Evolutionary conservation across 1,139 yeast genomes (phyloP).

Genomic region (Ogataea hybrid): DNA sequence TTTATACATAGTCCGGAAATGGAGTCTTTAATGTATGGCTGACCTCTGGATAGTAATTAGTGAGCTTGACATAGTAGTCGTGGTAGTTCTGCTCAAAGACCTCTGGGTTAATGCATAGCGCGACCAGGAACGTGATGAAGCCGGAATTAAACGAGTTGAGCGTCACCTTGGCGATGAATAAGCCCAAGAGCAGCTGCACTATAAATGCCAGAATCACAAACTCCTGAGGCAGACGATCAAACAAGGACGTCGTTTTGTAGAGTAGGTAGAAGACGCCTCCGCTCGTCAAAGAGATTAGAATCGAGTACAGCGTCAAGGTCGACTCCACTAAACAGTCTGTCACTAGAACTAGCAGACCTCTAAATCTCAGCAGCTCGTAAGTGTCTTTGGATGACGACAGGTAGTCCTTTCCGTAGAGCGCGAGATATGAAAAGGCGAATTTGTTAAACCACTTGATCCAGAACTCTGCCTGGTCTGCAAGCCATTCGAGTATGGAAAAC

Average conservation of each 20-base stretch:
- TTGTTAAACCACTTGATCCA: slow-evolving; percentile 82
- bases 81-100: slow-evolving; percentile 67
- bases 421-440: slow-evolving; percentile 85
- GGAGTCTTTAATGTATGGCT: slow-evolving; percentile 27
- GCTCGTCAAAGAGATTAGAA: slow-evolving; percentile 64
- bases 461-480: slow-evolving; percentile 72
- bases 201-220: slow-evolving; percentile 76
- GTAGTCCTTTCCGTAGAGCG: slow-evolving; percentile 82
- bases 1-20: slow-evolving; percentile 17
- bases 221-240: slow-evolving; percentile 68
- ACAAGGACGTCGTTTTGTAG: slow-evolving; percentile 30
- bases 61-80: slow-evolving; percentile 67
- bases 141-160: slow-evolving; percentile 74
- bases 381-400: slow-evolving; percentile 77
- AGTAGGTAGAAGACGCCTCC: slow-evolving; percentile 38
- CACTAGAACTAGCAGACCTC: slow-evolving; percentile 83
- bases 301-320: slow-evolving; percentile 71
- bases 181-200: slow-evolving; percentile 69
- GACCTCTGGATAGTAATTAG: slow-evolving; percentile 74
- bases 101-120: slow-evolving; percentile 85
- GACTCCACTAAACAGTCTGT: slow-evolving; percentile 82
- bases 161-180: slow-evolving; percentile 74
- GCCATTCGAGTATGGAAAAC: slow-evolving; percentile 47
- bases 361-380: slow-evolving; percentile 70
- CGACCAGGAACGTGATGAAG: slow-evolving; percentile 80